These are phyloP conservation scores for Aspergillus spinulosporus DNA, from an alignment of 2,329 filamentous ascomycete genomes.

Conservation along the genomic window DNA sequence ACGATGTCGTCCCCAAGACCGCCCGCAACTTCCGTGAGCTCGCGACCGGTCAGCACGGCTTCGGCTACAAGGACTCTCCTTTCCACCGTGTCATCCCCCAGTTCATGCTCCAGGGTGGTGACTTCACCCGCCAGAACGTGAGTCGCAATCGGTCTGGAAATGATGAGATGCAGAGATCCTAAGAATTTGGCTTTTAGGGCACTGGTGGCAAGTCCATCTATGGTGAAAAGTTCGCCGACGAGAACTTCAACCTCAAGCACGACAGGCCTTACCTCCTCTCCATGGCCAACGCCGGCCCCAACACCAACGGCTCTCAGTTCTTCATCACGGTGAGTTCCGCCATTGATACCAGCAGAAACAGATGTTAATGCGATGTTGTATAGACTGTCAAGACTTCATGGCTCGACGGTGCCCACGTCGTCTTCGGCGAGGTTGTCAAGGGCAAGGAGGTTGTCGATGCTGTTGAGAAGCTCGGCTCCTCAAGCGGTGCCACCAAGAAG, in stretches of 20 bases:
- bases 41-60: constrained; percentile 77
- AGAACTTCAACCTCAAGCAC: constrained; percentile 84
- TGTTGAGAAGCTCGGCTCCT: constrained; percentile 60
- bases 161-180: neutral
- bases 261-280: constrained; percentile 74
- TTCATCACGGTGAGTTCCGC: constrained; percentile 58
- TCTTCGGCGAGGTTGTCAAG: constrained; percentile 65
- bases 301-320: constrained; percentile 81
- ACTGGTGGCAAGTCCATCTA: constrained; percentile 94
- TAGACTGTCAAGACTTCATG: constrained; percentile 62
- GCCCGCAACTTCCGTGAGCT: constrained; percentile 80
- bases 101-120: constrained; percentile 96
- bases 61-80: constrained; percentile 76
- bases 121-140: constrained; percentile 92
- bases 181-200: constrained; percentile 55
- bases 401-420: constrained; percentile 69
- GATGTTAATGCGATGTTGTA: neutral
- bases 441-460: constrained; percentile 54
- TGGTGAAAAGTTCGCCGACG: constrained; percentile 88
- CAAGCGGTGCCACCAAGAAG: constrained; percentile 42
- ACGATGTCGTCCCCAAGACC: constrained; percentile 85
- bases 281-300: constrained; percentile 93
- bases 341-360: neutral
- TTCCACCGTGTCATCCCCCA: constrained; percentile 93
- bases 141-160: constrained; percentile 38